Base-by-base conservation (phyloP, 2,329 filamentous ascomycete species). In the Cercospora brassicicola region DNA sequence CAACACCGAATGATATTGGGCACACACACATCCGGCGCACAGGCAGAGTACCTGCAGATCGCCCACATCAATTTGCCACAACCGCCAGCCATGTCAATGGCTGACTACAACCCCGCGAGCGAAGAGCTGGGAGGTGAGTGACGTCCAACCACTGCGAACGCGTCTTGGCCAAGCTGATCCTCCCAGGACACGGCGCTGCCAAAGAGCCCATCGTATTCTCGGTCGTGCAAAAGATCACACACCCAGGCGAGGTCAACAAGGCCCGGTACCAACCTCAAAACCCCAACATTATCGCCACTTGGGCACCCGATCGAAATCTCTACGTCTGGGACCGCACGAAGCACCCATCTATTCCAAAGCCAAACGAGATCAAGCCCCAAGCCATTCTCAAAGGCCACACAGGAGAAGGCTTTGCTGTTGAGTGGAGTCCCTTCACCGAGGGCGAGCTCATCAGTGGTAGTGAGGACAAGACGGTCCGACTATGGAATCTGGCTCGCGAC, bases 181-280 rank as follows among this genome's bases (percentile, higher is more conserved):
- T 5, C 18, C 10, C 48, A 64, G 62, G 95, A 57, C 94, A 97
- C 79, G 94, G 93, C 45, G 91, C 90, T 66, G 84, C 85, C 61
- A 90, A 90, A 69, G 91, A 92, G 72, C 86, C 89, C 23, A 88
- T 98, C 79, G 93, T 92, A 76, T 97, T 96, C 84, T 91, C 91
- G 72, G 91, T 99, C 76, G 90, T 95, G 62, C 95, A 99, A 81
- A 95, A 92, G 81, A 99, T 99, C 78, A 91, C 96, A 79, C 95
- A 99, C 79, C 93, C 94, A 15, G 92, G 92, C 71, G 95, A 99
- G 80, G 93, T 99, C 78, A 99, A 99, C 86, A 99, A 98, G 84
- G 96, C 95, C 15, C 90, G 95, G 73, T 98, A 98, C 78, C 94
- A 97, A 81, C 95, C 95, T 11, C 94, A 98, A 79, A 99, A 99